phyloP scores from a whole-genome alignment of 257 asterid genomes.

The Nicotiana sylvestris region DNA sequence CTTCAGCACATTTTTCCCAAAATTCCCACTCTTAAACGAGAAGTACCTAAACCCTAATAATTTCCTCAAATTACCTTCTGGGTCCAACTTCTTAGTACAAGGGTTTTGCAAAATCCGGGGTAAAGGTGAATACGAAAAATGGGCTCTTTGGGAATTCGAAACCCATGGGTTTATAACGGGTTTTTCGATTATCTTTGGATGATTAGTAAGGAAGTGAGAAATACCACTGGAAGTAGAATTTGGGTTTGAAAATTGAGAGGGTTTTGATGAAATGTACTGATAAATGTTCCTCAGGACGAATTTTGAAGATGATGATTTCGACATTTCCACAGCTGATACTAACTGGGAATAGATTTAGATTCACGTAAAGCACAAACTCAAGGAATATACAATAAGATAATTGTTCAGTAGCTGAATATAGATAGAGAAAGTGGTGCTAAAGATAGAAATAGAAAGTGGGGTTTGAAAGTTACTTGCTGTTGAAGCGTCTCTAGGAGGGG shows the following conservation, averaged over 20 bases:
- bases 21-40: slow-evolving; percentile 31
- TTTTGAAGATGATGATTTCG: slow-evolving; percentile 51
- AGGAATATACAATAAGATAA: neutral
- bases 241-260: slow-evolving; percentile 26
- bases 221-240: slow-evolving; percentile 23
- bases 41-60: slow-evolving; percentile 48
- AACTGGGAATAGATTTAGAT: slow-evolving; percentile 12
- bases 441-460: neutral
- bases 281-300: slow-evolving; percentile 34
- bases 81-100: slow-evolving; percentile 22
- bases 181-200: slow-evolving; percentile 31
- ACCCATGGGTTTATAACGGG: slow-evolving; percentile 40
- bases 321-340: slow-evolving; percentile 32
- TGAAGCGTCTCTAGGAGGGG: neutral
- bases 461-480: neutral
- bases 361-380: slow-evolving; percentile 21
- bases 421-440: neutral
- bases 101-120: slow-evolving; percentile 24
- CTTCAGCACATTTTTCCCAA: slow-evolving; percentile 33
- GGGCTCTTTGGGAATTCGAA: slow-evolving; percentile 30
- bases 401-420: neutral
- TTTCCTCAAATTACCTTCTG: slow-evolving; percentile 29
- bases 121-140: slow-evolving; percentile 39
- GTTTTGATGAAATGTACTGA: slow-evolving; percentile 40
- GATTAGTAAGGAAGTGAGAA: slow-evolving; percentile 41